Evolutionary conservation across 148 eudicot genomes (phyloP).

Genomic region (Mesembryanthemum crystallinum): DNA sequence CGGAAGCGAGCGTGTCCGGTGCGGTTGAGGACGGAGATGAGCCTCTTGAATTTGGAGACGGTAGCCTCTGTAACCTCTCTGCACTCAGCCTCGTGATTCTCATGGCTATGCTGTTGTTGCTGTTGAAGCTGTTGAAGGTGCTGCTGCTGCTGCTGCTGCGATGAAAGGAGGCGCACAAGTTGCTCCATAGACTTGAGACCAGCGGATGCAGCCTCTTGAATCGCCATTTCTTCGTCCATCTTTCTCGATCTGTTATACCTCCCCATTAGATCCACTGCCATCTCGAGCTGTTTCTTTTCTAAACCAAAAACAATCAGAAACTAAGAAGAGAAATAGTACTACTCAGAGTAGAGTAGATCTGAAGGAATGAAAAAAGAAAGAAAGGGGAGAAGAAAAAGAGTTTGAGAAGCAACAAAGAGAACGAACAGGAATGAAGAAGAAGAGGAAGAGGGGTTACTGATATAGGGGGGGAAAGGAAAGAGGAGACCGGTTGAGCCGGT

Average conservation of each 20-base stretch:
- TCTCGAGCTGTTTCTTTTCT: not conserved
- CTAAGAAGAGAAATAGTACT: not conserved
- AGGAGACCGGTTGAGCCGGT: constrained; percentile 33
- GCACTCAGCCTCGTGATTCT: constrained; percentile 26
- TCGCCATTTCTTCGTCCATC: constrained; percentile 30
- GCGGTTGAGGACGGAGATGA: constrained; percentile 44
- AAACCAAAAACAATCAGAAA: not conserved
- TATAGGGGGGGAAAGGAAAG: constrained; percentile 17
- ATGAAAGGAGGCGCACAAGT: constrained; percentile 34
- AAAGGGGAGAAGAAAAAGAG: not conserved
- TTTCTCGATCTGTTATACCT: not conserved
- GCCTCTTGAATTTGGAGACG: constrained; percentile 43
- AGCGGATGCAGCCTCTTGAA: constrained; percentile 41
- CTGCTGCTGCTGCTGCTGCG: not conserved
- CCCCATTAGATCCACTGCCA: constrained; percentile 3
- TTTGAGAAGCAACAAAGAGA: not conserved
- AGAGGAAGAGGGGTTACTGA: not conserved
- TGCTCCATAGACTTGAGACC: constrained; percentile 52
- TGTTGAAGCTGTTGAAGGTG: not conserved
- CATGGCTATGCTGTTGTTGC: constrained; percentile 14
- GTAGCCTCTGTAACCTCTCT: constrained; percentile 41
- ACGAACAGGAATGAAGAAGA: not conserved
- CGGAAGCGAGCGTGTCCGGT: constrained; percentile 83
- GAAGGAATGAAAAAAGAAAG: not conserved
- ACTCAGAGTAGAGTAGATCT: too few species aligned